Evolutionary conservation across 352 stramenopile species (phyloP).

Genomic region (Phytophthora megakarya): DNA sequence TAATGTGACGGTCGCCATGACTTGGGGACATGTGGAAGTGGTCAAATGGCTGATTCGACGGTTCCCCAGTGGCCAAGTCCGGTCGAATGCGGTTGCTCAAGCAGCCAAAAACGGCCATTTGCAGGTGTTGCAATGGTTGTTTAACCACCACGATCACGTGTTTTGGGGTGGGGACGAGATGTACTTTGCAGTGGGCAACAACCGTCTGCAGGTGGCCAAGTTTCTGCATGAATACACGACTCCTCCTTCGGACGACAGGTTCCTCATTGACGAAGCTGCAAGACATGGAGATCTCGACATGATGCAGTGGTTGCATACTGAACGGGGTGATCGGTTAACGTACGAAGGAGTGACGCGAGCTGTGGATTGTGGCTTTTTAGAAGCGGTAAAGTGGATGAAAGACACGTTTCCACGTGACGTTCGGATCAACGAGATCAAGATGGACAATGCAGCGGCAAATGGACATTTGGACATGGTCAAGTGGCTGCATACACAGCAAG

Average conservation of each 20-base stretch:
- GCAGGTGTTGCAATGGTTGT: constrained; percentile 27
- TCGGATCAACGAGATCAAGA: constrained; percentile 9
- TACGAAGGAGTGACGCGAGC: constrained; percentile 29
- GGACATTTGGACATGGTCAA: constrained; percentile 30
- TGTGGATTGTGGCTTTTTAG: constrained; percentile 21
- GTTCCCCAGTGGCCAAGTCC: constrained; percentile 17
- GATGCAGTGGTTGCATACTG: constrained; percentile 29
- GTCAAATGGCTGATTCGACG: constrained; percentile 21
- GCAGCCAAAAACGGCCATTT: constrained; percentile 31
- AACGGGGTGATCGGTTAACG: constrained; percentile 17
- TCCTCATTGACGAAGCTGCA: constrained; percentile 31
- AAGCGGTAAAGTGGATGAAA: constrained; percentile 27
- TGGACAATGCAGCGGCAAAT: constrained; percentile 28
- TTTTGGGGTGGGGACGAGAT: constrained; percentile 38
- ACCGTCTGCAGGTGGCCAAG: constrained; percentile 24
- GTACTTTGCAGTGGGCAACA: constrained; percentile 23
- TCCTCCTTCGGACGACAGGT: constrained; percentile 18
- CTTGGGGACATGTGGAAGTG: constrained; percentile 13
- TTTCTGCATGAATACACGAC: constrained; percentile 19
- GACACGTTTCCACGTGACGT: constrained; percentile 20
- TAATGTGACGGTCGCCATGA: not conserved
- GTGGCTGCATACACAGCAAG: constrained; percentile 29
- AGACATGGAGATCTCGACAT: constrained; percentile 30
- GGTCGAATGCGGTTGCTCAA: constrained; percentile 12
- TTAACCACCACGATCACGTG: constrained; percentile 30